phyloP scores from a whole-genome alignment of 257 asterid species.

The Capsicum pubescens region DNA sequence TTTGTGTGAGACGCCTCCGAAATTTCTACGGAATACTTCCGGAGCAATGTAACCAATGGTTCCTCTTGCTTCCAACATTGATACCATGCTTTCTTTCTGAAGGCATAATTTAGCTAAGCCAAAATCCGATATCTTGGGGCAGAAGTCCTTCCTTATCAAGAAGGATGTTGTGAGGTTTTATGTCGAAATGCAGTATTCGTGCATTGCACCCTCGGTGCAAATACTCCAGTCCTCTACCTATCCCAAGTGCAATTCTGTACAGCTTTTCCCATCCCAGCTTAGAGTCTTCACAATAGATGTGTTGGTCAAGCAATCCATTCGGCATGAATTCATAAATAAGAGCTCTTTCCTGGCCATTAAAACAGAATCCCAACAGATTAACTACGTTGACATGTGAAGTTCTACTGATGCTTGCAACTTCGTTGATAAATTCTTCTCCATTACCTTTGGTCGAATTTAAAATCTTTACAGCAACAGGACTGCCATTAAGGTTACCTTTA shows the following conservation, averaged over 20 bases:
- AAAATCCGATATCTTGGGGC: slow-evolving; percentile 48
- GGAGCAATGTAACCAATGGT: slow-evolving; percentile 48
- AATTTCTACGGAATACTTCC: slow-evolving; percentile 32
- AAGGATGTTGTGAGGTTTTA: slow-evolving; percentile 48
- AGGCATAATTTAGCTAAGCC: slow-evolving; percentile 40
- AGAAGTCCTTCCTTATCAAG: slow-evolving; percentile 39
- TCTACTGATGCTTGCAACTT: slow-evolving; percentile 40
- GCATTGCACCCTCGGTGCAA: slow-evolving; percentile 44
- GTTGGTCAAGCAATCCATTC: slow-evolving; percentile 45
- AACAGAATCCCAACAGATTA: slow-evolving; percentile 41
- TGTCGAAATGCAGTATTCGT: slow-evolving; percentile 44
- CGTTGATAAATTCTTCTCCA: slow-evolving; percentile 44
- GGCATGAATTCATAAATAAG: slow-evolving; percentile 47
- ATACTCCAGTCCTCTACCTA: slow-evolving; percentile 44
- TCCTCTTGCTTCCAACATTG: slow-evolving; percentile 37
- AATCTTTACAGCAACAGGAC: slow-evolving; percentile 41
- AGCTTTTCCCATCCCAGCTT: slow-evolving; percentile 33
- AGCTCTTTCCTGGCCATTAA: slow-evolving; percentile 39
- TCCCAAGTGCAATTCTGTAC: slow-evolving; percentile 36
- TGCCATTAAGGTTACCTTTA: slow-evolving; percentile 32
- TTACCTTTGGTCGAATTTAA: slow-evolving; percentile 34
- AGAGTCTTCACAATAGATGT: not conserved
- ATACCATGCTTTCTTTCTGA: slow-evolving; percentile 31
- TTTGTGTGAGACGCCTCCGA: slow-evolving; percentile 40
- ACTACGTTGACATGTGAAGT: slow-evolving; percentile 42